These are phyloP conservation scores for Blyttiomyces sp. DNA, from an alignment of 371 early-diverging fungal genomes.

Conservation along the genomic window DNA sequence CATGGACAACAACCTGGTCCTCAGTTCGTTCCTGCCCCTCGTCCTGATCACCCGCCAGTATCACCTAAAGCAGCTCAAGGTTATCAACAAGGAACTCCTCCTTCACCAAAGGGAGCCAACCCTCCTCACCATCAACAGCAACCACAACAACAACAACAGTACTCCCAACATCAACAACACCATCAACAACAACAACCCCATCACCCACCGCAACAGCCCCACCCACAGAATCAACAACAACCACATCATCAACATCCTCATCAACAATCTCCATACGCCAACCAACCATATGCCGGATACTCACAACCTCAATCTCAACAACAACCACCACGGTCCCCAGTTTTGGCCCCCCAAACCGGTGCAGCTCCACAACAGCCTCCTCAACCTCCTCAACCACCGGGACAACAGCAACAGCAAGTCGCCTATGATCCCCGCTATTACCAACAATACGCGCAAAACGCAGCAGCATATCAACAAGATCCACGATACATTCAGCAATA, in stretches of 20 bases:
- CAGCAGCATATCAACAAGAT: not conserved
- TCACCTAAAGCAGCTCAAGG: slow-evolving; percentile 8
- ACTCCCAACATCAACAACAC: slow-evolving; percentile 8
- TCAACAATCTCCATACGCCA: not conserved
- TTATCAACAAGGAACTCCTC: not conserved
- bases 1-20: not conserved
- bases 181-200: slow-evolving; percentile 19
- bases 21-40: not conserved
- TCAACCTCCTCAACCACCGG: not conserved
- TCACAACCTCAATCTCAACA: not conserved
- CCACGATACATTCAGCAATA: not conserved
- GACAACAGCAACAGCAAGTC: not conserved
- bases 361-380: not conserved
- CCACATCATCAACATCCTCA: slow-evolving; percentile 2
- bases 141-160: not conserved
- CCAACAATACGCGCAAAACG: not conserved
- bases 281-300: not conserved
- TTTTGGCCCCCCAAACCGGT: too few relatives aligned
- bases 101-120: not conserved
- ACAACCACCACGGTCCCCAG: not conserved
- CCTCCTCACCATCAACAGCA: not conserved
- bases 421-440: not conserved
- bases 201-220: slow-evolving; percentile 5
- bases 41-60: not conserved
- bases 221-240: slow-evolving; percentile 11